Conservation (phyloP, 108 stramenopile genomes). For the Discostella pseudostelligera region DNA sequence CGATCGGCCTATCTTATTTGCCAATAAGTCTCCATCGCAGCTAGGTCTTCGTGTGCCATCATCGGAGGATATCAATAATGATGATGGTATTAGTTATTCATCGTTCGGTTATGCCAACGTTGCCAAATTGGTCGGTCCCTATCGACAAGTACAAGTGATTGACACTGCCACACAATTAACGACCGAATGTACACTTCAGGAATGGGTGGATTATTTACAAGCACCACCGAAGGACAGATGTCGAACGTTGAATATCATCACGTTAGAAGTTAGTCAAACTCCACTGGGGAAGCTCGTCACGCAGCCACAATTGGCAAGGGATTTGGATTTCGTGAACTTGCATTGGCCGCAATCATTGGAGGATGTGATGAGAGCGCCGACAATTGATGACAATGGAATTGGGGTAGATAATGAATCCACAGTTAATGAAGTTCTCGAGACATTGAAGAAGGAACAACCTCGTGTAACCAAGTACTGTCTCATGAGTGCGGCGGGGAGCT, state of each 20-base stretch:
- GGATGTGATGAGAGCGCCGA: too few relatives aligned
- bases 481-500: conserved; percentile 75
- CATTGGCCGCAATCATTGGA: conserved; percentile 57
- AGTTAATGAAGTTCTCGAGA: too few relatives aligned
- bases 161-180: conserved; percentile 22
- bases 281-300: conserved; percentile 44
- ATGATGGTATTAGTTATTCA: neutral
- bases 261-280: conserved; percentile 64
- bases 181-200: conserved; percentile 10
- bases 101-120: conserved; percentile 16
- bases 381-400: neutral
- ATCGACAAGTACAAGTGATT: conserved; percentile 11
- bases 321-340: conserved; percentile 75
- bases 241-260: conserved; percentile 67
- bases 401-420: neutral
- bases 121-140: conserved; percentile 10
- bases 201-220: conserved; percentile 16
- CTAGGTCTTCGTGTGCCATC: conserved; percentile 12
- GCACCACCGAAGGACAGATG: conserved; percentile 15
- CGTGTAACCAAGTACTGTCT: conserved; percentile 87
- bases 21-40: neutral
- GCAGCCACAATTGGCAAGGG: conserved; percentile 75
- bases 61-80: neutral
- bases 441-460: conserved; percentile 43
- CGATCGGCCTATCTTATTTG: conserved; percentile 11